These are phyloP conservation scores for Luffa acutangula DNA, from an alignment of 306 rosid genomes.

Conservation along the genomic window DNA sequence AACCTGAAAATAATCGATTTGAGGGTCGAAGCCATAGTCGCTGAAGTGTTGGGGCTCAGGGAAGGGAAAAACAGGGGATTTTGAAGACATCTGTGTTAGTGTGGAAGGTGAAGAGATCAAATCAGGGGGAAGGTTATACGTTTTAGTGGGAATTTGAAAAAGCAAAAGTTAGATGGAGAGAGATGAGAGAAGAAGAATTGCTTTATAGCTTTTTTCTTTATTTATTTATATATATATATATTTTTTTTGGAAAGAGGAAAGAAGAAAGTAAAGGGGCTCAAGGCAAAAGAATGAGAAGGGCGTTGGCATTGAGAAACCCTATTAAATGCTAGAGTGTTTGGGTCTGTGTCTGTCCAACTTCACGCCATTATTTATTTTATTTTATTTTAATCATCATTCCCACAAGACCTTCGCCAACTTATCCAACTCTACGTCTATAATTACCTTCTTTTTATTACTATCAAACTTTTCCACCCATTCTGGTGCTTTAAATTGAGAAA, in stretches of 20 bases:
- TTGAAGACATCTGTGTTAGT: slow-evolving; percentile 37
- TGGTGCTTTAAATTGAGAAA: no score
- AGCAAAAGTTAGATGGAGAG: not conserved
- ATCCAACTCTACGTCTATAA: not conserved
- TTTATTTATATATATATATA: no score
- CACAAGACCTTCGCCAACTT: not conserved
- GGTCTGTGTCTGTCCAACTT: not conserved
- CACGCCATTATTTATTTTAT: not conserved
- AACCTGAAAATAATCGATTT: slow-evolving; percentile 85
- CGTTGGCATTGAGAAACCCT: slow-evolving; percentile 25
- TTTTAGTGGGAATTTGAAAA: not conserved
- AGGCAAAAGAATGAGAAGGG: not conserved
- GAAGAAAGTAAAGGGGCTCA: slow-evolving; percentile 3
- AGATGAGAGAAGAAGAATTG: not conserved
- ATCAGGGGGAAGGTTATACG: not conserved
- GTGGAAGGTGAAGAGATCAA: not conserved
- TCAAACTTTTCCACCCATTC: no score
- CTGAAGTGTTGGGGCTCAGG: slow-evolving; percentile 84
- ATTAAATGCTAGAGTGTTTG: slow-evolving; percentile 16
- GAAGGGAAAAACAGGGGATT: slow-evolving; percentile 71
- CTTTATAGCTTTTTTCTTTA: not conserved
- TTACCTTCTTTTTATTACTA: not conserved
- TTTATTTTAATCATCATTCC: not conserved
- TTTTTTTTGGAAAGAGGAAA: not conserved
- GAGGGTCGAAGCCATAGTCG: slow-evolving; percentile 96